Evolutionary conservation across 495 filamentous ascomycete species (phyloP), one percentile per base, ranked within the genome.

Genomic region (Neurospora terricola): DNA sequence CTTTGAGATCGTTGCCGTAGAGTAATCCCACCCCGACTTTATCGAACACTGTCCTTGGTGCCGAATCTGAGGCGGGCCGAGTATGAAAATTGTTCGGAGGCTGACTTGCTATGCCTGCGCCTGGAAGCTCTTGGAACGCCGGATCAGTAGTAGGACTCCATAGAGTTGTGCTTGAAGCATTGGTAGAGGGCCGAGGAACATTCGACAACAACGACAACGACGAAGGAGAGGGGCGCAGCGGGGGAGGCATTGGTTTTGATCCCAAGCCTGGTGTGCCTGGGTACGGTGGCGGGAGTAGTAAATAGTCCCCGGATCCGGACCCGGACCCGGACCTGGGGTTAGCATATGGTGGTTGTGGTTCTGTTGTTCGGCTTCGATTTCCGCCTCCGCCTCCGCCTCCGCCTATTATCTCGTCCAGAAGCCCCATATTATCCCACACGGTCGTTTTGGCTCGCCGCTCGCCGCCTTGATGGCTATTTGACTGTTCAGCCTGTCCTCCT

Each of bases 391-490:
- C 75, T 30, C 12, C 11, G 2, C 75, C 75, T 14, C 45, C 45
- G 45, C 75, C 75, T 6, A 76, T 34, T 43, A 76, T 76, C 70
- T 89, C 89, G 72, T 89, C 88, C 38, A 90, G 75, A 4, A 86
- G 87, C 2, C 85, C 87, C 66, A 87, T 85, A 18, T 88, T 82
- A 14, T 86, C 80, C 72, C 88, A 81, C 14, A 84, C 83, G 10
- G 87, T 87, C 39, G 83, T 85, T 75, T 88, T 86, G 7, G 85
- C 30, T 82, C 81, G 59, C 85, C 78, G n/a, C 87, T 87, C 34
- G n/a, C 88, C 86, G 4, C 88, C 88, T 73, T 86, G 48, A 59
- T 59, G 0, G 11, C 14, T 54, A 3, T 59, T 48, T 59, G 48
- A 4, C 10, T 59, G 48, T 16, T 2, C 48, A 34, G 27, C 27